Evolutionary conservation across 2,329 filamentous ascomycete genomes (phyloP).

Genomic region (Trichoderma atroviride): DNA sequence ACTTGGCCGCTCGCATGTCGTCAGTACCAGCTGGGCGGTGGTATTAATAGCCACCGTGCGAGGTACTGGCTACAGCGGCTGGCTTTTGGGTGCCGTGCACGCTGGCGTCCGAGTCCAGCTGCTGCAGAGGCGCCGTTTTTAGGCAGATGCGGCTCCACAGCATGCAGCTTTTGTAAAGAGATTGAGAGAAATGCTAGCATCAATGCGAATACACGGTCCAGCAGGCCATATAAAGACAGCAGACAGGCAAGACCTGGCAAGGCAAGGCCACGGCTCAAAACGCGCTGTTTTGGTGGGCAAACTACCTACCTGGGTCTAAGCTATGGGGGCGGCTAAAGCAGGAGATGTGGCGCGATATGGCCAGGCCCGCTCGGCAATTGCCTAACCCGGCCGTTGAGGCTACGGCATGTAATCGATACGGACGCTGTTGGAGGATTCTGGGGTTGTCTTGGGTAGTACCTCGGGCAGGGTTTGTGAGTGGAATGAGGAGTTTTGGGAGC

Average conservation of each 20-base stretch:
- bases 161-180: background rate
- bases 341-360: slow-evolving; percentile 16
- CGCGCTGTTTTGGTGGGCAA: background rate
- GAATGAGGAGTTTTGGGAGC: background rate
- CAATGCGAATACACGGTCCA: background rate
- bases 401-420: background rate
- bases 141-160: slow-evolving; percentile 4
- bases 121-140: background rate
- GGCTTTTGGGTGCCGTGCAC: background rate
- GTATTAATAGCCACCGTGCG: slow-evolving; percentile 6
- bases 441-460: background rate
- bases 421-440: background rate
- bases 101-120: background rate
- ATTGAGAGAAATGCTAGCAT: background rate
- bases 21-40: background rate
- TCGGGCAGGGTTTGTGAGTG: background rate
- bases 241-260: background rate
- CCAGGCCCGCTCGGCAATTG: slow-evolving; percentile 18
- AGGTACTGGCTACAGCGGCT: background rate
- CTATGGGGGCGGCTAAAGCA: slow-evolving; percentile 21
- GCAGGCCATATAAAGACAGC: background rate
- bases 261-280: background rate
- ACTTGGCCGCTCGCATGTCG: background rate
- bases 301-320: background rate
- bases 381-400: slow-evolving; percentile 10